Percentiles rank a stretch among this genome's conserved stretches.
phyloP scores from a whole-genome alignment of 371 early-diverging fungal genomes.

The Umbelopsis sp. region DNA sequence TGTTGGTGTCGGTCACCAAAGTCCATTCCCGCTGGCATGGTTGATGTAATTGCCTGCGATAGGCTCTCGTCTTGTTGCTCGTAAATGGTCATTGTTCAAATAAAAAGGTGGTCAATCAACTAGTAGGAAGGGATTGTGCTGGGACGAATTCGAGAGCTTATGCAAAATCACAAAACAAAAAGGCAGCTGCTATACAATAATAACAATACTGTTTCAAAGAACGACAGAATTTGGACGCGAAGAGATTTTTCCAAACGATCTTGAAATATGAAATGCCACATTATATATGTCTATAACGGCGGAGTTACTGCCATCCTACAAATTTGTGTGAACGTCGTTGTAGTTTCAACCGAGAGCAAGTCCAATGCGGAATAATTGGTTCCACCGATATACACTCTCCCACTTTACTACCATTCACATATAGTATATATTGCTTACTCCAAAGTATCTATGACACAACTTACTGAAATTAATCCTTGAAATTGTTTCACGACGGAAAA shows the following conservation, averaged over 20 bases:
- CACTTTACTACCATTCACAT: conserved; percentile 16
- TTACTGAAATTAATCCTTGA: conserved; percentile 17
- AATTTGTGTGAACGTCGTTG: conserved; percentile 17
- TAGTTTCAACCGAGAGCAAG: conserved; percentile 17
- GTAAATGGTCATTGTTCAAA: conserved; percentile 4
- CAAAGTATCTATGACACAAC: conserved; percentile 1
- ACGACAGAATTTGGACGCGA: neutral
- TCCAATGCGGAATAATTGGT: conserved; percentile 19
- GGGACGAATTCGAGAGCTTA: neutral
- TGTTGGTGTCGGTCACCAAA: conserved; percentile 16
- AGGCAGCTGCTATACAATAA: neutral
- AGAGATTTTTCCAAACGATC: conserved; percentile 9
- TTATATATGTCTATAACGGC: conserved; percentile 17
- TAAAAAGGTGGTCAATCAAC: neutral
- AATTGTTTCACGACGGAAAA: conserved; percentile 16
- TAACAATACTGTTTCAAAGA: conserved; percentile 8
- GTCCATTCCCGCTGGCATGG: conserved; percentile 10
- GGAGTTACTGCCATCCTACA: conserved; percentile 2
- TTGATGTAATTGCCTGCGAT: conserved; percentile 15
- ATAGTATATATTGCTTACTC: neutral
- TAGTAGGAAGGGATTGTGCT: neutral
- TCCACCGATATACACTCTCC: conserved; percentile 16
- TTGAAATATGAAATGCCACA: neutral
- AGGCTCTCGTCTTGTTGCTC: conserved; percentile 14
- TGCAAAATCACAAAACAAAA: neutral